These are phyloP conservation scores for Colletotrichum siamense DNA, from an alignment of 2,329 filamentous ascomycete genomes.

Conservation along the genomic window DNA sequence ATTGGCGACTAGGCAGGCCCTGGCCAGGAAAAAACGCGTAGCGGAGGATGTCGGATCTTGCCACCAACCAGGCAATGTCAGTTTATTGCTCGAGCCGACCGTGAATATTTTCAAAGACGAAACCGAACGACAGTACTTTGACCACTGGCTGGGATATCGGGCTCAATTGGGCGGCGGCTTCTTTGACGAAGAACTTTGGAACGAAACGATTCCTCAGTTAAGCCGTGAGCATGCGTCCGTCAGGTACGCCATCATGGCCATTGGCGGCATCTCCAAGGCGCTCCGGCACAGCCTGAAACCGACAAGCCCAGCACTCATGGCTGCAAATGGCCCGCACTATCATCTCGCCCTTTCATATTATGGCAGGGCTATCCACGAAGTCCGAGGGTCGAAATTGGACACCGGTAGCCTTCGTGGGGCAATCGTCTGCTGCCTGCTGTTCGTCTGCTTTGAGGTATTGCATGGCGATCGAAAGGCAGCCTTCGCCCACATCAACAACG, in stretches of 20 bases:
- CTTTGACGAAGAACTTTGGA: constrained; percentile 41
- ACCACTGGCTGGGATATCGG: constrained; percentile 27
- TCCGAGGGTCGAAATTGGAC: constrained; percentile 23
- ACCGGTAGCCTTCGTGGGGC: constrained; percentile 29
- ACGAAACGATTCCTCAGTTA: constrained; percentile 37
- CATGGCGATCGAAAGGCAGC: constrained; percentile 40
- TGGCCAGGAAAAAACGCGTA: not conserved
- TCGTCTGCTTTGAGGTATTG: constrained; percentile 41
- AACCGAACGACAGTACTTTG: constrained; percentile 31
- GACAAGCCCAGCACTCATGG: constrained; percentile 11
- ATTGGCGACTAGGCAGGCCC: not conserved
- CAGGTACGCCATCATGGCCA: constrained; percentile 40
- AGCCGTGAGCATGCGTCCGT: constrained; percentile 36
- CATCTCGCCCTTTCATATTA: constrained; percentile 36
- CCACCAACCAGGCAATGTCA: not conserved
- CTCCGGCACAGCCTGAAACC: not conserved
- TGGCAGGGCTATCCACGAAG: constrained; percentile 34
- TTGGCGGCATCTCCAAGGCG: constrained; percentile 37
- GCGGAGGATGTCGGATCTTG: not conserved
- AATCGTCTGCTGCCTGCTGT: constrained; percentile 40
- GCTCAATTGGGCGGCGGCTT: constrained; percentile 30
- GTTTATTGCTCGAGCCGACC: not conserved
- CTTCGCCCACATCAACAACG: constrained; percentile 39
- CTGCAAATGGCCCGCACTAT: constrained; percentile 27
- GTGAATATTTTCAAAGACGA: constrained; percentile 18